Evolutionary conservation across 352 stramenopile genomes (phyloP), one percentile per base, ranked within the genome.

Genomic region (Globisporangium lucens): DNA sequence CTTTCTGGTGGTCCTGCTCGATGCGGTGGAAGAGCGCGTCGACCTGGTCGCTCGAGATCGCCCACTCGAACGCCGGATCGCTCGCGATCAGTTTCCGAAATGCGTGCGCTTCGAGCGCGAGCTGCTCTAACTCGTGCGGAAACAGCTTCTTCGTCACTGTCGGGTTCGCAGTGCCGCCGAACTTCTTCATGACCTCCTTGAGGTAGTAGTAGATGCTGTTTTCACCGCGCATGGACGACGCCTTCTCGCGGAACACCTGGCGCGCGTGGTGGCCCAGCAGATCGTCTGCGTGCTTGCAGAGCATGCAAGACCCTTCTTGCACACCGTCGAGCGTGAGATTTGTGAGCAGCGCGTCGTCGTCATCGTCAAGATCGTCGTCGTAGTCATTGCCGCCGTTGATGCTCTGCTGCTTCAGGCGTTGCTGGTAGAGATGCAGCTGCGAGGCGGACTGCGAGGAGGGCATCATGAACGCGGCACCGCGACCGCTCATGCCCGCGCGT

Each of bases 151-250:
- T 72, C 49, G 77, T 82, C 17, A 17, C 7, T 30, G 71, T 15
- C 61, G 27, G 75, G 53, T 49, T 88, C 72, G 24, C 61, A 30
- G 20, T 78, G 69, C 70, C 82, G 69, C 60, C 80, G 49, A 90
- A 93, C 55, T 76, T 85, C 63, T 79, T 82, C 76, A 94, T 89
- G 27, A 93, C 70, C n/a, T 89, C 83, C 67, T 94, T 94, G 47
- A 94, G 71, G 65, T 90, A 91, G 75, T 91, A 94, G 73, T 91
- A 94, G 46, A 94, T 87, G 61, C 82, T 84, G 71, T 94, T 94
- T 65, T 89, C 78, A 9, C 82, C 86, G 17, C 85, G 85, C 80
- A 89, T 91, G 8, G 84, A 92, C 36, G 84, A 78, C 20, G 86
- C 86, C 68, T 93, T 94, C 67, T 91, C 86, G n/a, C 86, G 84